Conservation (phyloP, 495 filamentous ascomycete species). For the Daldinia childiae region DNA sequence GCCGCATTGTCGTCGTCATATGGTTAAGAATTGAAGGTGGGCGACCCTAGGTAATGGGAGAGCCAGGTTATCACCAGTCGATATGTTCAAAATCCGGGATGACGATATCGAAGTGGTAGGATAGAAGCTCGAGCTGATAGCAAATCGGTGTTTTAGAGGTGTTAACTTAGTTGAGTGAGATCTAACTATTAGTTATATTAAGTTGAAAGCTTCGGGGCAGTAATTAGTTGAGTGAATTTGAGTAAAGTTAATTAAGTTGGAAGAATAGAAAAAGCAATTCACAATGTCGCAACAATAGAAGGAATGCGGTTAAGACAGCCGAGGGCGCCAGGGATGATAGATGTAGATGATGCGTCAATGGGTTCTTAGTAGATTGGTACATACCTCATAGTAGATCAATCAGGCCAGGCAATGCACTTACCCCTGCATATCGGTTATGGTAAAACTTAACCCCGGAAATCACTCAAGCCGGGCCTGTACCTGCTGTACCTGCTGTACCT, state of each 20-base stretch:
- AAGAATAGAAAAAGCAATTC: slow-evolving; percentile 21
- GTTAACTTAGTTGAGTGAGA: slow-evolving; percentile 10
- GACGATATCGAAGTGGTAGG: slow-evolving; percentile 20
- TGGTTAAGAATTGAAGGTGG: slow-evolving; percentile 8
- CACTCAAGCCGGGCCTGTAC: not conserved
- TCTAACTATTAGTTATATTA: not conserved
- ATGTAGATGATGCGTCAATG: slow-evolving; percentile 29
- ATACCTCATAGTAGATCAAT: no score
- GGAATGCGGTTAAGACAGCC: slow-evolving; percentile 30
- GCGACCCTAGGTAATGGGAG: slow-evolving; percentile 10
- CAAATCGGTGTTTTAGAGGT: slow-evolving; percentile 12
- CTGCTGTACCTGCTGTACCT: no score
- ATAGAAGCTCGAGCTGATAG: slow-evolving; percentile 15
- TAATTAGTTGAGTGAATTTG: not conserved
- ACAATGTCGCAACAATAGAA: slow-evolving; percentile 23
- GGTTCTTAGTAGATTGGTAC: slow-evolving; percentile 4
- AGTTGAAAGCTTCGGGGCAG: not conserved
- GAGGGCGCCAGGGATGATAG: slow-evolving; percentile 27
- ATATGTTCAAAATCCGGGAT: no score
- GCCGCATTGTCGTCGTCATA: slow-evolving; percentile 34
- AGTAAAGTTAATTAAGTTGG: not conserved
- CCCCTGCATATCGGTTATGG: slow-evolving; percentile 26
- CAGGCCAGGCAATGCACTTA: no score
- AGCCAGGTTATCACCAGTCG: no score
- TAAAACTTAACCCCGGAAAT: slow-evolving; percentile 14